phyloP scores from a whole-genome alignment of 2,329 filamentous ascomycete species.

The Eutypa lata region DNA sequence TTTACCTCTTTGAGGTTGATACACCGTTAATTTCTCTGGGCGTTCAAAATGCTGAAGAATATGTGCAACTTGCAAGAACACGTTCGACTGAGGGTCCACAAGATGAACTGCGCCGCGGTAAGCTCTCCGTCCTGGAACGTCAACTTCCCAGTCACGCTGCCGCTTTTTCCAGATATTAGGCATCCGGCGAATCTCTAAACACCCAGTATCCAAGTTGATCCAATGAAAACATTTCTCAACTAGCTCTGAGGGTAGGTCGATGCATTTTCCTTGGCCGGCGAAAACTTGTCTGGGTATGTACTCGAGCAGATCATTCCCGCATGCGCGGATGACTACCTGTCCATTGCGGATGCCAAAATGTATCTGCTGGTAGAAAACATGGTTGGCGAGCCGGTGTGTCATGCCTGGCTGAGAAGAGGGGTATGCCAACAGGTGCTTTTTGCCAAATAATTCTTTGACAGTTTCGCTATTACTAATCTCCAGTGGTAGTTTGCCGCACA shows the following conservation, averaged over 20 bases:
- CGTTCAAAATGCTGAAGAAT: constrained; percentile 52
- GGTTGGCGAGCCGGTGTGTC: constrained; percentile 38
- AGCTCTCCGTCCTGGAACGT: constrained; percentile 22
- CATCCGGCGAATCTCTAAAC: constrained; percentile 50
- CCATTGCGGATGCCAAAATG: constrained; percentile 52
- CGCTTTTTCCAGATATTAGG: constrained; percentile 29
- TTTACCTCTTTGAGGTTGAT: constrained; percentile 33
- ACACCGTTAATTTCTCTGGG: constrained; percentile 40
- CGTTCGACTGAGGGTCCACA: constrained; percentile 45
- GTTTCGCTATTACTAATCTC: constrained; percentile 40
- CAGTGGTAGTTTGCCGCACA: constrained; percentile 46
- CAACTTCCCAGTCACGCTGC: constrained; percentile 32
- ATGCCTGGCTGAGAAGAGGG: constrained; percentile 53
- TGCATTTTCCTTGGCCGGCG: constrained; percentile 9
- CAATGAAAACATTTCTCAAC: constrained; percentile 57
- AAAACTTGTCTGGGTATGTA: constrained; percentile 32
- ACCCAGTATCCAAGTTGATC: constrained; percentile 42
- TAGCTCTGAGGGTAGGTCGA: constrained; percentile 51
- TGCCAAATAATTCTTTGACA: constrained; percentile 51
- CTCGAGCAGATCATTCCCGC: constrained; percentile 24
- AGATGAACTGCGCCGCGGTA: constrained; percentile 27
- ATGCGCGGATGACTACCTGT: constrained; percentile 41
- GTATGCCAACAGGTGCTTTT: constrained; percentile 47
- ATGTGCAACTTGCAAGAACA: constrained; percentile 34
- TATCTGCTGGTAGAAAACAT: constrained; percentile 37